These are phyloP conservation scores for Cenchrus fungigraminus DNA, from an alignment of 176 grass and related monocot genomes.

Conservation along the genomic window DNA sequence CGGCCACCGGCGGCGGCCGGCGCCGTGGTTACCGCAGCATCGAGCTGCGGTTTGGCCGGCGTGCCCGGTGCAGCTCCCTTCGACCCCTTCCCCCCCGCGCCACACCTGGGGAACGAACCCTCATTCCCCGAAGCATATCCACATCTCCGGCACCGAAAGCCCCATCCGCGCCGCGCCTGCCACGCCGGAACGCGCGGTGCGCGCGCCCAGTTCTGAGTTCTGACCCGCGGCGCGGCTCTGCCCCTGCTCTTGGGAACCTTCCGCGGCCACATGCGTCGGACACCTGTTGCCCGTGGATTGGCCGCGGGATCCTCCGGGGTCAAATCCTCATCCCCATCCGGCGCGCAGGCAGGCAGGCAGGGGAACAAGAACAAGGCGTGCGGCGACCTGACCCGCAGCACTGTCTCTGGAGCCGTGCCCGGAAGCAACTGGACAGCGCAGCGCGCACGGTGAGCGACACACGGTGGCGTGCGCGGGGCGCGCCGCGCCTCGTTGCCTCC, in stretches of 20 bases:
- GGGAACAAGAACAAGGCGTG: not conserved
- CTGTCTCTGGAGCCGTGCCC: constrained; percentile 42
- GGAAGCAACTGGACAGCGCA: constrained; percentile 52
- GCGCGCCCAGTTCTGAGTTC: not conserved
- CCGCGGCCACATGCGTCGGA: constrained; percentile 30
- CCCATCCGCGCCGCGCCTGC: no score
- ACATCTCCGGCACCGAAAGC: not conserved
- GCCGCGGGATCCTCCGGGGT: not conserved
- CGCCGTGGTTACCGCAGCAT: not conserved
- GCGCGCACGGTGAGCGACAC: constrained; percentile 48
- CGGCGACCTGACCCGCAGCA: not conserved
- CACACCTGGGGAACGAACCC: not conserved
- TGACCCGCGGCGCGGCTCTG: not conserved
- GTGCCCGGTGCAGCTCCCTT: not conserved
- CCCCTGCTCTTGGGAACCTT: constrained; percentile 38
- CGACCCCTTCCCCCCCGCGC: not conserved
- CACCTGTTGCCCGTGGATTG: constrained; percentile 36
- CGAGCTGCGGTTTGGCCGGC: constrained; percentile 32
- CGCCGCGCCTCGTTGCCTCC: constrained; percentile 37
- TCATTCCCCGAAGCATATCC: constrained; percentile 31
- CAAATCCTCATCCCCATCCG: constrained; percentile 36
- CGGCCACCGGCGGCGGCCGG: not conserved
- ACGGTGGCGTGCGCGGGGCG: constrained; percentile 27
- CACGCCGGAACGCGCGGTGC: not conserved
- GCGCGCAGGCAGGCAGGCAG: not conserved